phyloP scores from a whole-genome alignment of 257 asterid genomes.

The Ajuga chamaepitys region DNA sequence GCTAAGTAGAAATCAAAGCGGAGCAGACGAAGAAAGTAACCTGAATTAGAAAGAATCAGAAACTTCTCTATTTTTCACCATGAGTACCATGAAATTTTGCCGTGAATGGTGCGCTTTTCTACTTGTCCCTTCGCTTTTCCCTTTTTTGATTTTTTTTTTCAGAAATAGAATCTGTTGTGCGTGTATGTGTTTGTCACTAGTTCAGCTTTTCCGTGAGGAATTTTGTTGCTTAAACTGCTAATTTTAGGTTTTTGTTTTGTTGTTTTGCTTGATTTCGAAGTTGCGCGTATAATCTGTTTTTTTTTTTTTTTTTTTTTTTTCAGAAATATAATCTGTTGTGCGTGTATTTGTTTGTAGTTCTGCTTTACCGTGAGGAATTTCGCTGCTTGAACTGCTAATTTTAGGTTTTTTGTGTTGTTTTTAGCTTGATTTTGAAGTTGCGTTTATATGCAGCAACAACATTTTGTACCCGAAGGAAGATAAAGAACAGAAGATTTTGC shows the following conservation, averaged over 20 bases:
- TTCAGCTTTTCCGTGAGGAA: no score
- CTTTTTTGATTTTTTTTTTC: not conserved
- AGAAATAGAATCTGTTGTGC: not conserved
- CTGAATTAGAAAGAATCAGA: not conserved
- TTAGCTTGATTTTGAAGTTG: not conserved
- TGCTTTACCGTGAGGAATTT: not conserved
- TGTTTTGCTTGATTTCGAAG: no score
- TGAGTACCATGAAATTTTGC: conserved; percentile 99
- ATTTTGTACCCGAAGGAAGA: conserved; percentile 84
- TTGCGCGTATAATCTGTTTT: no score
- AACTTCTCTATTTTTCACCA: conserved; percentile 21
- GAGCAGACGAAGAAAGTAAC: not conserved
- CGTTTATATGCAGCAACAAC: conserved; percentile 42
- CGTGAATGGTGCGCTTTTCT: conserved; percentile 67
- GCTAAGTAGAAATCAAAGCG: not conserved
- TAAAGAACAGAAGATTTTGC: conserved; percentile 69
- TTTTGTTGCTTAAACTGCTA: no score
- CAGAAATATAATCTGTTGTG: not conserved
- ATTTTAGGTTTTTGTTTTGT: not conserved
- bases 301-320: not conserved
- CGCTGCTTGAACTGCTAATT: not conserved
- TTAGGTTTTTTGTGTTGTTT: not conserved
- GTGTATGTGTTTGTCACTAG: not conserved
- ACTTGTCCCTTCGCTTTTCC: not conserved
- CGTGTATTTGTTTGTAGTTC: not conserved